Conservation (phyloP, 305 asterid species). For the Fraxinus paxiana region DNA sequence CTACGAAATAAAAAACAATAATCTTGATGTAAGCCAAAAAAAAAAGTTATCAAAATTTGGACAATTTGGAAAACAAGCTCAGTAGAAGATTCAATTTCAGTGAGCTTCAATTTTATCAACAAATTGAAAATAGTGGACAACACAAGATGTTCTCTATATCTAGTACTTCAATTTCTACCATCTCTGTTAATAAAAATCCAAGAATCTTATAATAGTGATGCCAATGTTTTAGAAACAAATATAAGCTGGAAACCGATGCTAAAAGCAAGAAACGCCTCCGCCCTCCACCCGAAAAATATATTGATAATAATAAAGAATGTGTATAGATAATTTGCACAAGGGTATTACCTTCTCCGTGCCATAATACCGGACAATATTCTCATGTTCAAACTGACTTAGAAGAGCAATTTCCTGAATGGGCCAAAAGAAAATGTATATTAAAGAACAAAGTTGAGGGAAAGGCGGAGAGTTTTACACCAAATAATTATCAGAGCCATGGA, state of each 20-base stretch:
- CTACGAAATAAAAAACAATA: slow-evolving; percentile 27
- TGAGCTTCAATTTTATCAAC: slow-evolving; percentile 4
- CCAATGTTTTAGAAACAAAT: not conserved
- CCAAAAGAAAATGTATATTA: not conserved
- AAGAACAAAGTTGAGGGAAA: not conserved
- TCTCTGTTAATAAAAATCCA: not conserved
- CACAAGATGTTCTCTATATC: not conserved
- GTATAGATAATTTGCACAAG: too few species aligned
- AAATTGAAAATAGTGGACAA: not conserved
- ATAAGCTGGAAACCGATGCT: not conserved
- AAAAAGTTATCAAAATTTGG: not conserved
- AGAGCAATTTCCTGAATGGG: slow-evolving; percentile 77
- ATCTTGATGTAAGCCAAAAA: not conserved
- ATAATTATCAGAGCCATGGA: too few species aligned
- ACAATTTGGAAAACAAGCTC: not conserved
- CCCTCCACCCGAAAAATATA: not conserved
- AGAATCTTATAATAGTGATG: not conserved
- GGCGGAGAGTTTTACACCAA: not conserved
- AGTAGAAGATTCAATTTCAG: not conserved
- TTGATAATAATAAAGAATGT: not conserved
- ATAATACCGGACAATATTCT: not conserved
- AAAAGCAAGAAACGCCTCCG: not conserved
- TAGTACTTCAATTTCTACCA: not conserved
- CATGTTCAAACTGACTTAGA: slow-evolving; percentile 68
- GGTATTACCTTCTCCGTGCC: too few species aligned